Percentiles rank a stretch among this genome's conserved stretches.
phyloP scores from a whole-genome alignment of 768 basidiomycete genomes.

The Nidularia sp. region DNA sequence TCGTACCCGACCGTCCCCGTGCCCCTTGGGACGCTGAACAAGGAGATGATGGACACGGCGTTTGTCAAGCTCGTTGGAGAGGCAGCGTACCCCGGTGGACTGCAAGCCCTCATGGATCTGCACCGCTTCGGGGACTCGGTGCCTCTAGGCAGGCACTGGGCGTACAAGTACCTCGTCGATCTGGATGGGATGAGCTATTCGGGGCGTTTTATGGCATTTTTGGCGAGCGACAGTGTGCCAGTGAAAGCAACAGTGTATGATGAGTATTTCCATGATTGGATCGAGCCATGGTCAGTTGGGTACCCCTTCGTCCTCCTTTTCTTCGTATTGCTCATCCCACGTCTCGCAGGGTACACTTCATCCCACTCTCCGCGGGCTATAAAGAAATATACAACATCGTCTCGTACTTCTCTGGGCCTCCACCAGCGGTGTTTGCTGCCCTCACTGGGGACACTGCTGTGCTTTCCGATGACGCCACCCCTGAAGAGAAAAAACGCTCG shows the following conservation, averaged over 20 bases:
- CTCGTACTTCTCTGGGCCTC: constrained; percentile 88
- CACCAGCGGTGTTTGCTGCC: constrained; percentile 49
- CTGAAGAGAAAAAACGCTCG: constrained; percentile 1
- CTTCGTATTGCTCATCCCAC: neutral
- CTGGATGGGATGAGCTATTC: constrained; percentile 96
- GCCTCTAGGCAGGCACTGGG: constrained; percentile 84
- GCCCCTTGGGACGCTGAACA: constrained; percentile 59
- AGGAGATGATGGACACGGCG: constrained; percentile 81
- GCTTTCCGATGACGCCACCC: too few relatives aligned
- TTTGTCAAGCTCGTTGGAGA: constrained; percentile 78
- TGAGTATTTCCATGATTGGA: constrained; percentile 90
- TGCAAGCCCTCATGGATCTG: constrained; percentile 53
- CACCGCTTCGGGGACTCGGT: constrained; percentile 76
- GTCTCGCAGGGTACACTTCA: constrained; percentile 79
- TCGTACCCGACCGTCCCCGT: constrained; percentile 53
- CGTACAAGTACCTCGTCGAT: constrained; percentile 90
- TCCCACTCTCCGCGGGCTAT: constrained; percentile 85
- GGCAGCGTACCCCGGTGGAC: constrained; percentile 71
- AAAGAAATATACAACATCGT: constrained; percentile 91
- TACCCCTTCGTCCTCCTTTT: neutral
- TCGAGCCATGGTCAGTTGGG: constrained; percentile 68
- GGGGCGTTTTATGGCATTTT: constrained; percentile 79
- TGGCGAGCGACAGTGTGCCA: constrained; percentile 85
- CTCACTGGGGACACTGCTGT: constrained; percentile 44
- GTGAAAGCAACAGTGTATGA: constrained; percentile 89